Evolutionary conservation across 2,329 filamentous ascomycete species (phyloP), one percentile per base, ranked within the genome.

Genomic region (Diaporthe ampelina): DNA sequence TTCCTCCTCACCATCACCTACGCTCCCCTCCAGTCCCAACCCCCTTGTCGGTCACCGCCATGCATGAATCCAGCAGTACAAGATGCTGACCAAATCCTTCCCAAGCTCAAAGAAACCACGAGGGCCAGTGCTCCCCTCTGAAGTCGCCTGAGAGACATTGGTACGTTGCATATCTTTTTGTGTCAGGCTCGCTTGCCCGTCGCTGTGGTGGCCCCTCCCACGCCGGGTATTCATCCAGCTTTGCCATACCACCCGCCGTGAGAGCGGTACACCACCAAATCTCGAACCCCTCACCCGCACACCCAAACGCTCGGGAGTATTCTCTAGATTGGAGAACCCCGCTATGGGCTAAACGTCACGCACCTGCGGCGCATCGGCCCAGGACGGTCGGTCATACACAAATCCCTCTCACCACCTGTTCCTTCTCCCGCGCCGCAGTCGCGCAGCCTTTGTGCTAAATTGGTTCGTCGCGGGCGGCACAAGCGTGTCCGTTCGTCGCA

Each of bases 291-390:
- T 76, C 74, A 70, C 58, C 72, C 56, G 54, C 56, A 45, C 73
- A 75, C 75, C 75, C 75, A 72, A 76, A 72, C 40, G 26, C 69
- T 76, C 73, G 75, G 74, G 75, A 65, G 52, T 68, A 54, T 54
- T 70, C 56, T 58, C 73, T 69, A 29, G 57, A 70, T 40, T 40
- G n/a, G 52, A 67, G 67, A 48, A 32, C 61, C 69, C 68, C 61
- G 54, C 40, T 63, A 76, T 57, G 37, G 52, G 56, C 40, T 68
- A 50, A 40, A 24, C 40, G 58, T 72, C 61, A 70, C 48, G 50
- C 69, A 70, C 61, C 67, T 37, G 72, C 63, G 72, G 73, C 69
- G 57, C 65, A 52, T 76, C 69, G 61, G 72, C 69, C 69, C 63
- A 74, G 57, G 43, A 69, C 50, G 32, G 37, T 56, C 19, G 43